These are phyloP conservation scores for Apiotrichum brassicae DNA, from an alignment of 1,284 basidiomycete species.

Conservation along the genomic window DNA sequence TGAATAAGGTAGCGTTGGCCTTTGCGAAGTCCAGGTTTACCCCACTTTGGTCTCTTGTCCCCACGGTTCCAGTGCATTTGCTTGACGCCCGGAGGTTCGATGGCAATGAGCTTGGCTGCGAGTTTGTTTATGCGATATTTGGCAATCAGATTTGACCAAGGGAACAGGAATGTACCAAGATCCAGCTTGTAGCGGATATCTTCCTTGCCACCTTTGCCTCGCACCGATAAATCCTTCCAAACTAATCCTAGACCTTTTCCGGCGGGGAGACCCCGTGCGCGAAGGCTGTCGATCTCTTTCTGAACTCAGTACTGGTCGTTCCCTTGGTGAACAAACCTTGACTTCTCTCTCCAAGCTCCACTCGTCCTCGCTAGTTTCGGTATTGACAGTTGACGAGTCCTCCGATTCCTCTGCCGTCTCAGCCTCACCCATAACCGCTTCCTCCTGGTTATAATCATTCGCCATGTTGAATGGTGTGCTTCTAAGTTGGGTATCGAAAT, in stretches of 20 bases:
- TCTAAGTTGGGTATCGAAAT: too few relatives aligned
- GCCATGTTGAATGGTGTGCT: too few relatives aligned
- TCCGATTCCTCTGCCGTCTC: neutral
- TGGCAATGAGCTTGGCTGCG: neutral
- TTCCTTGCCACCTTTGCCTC: neutral
- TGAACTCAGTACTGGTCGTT: neutral
- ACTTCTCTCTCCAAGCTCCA: neutral
- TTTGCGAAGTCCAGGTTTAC: conserved; percentile 26
- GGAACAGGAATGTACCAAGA: neutral
- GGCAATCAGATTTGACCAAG: neutral
- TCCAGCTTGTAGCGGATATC: conserved; percentile 2
- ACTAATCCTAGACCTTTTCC: neutral
- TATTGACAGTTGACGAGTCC: neutral
- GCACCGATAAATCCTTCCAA: conserved; percentile 3
- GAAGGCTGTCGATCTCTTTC: neutral
- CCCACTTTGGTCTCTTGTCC: conserved; percentile 10
- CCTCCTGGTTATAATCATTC: too few relatives aligned
- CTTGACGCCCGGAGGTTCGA: neutral
- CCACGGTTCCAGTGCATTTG: neutral
- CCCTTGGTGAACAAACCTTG: neutral
- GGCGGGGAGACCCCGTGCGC: neutral
- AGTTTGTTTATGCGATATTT: neutral
- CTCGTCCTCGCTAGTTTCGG: neutral
- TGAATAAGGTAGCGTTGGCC: conserved; percentile 38
- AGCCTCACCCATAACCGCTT: neutral